phyloP scores from a whole-genome alignment of 805 yeast species.

The Teunomyces gatunensis region DNA sequence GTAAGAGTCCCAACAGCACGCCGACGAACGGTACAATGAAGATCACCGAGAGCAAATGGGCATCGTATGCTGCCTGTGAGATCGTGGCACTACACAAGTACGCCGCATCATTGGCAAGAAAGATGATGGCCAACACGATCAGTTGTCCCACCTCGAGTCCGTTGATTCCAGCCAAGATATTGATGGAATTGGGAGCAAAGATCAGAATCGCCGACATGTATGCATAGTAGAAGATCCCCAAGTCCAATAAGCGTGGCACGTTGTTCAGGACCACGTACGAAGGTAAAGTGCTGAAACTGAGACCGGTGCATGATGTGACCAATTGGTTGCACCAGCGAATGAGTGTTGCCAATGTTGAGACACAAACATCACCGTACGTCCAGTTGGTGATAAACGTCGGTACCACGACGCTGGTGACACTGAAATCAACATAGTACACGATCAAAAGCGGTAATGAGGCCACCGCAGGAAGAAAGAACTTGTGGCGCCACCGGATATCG shows the following conservation, averaged over 20 bases:
- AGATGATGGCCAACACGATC: slow-evolving; percentile 66
- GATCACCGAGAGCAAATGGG: slow-evolving; percentile 79
- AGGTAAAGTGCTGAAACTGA: slow-evolving; percentile 36
- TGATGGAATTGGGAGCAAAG: slow-evolving; percentile 94
- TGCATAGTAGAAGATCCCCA: slow-evolving; percentile 75
- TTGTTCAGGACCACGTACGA: slow-evolving; percentile 35
- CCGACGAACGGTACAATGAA: slow-evolving; percentile 85
- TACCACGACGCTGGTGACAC: slow-evolving; percentile 81
- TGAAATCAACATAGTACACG: slow-evolving; percentile 91
- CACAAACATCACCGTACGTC: slow-evolving; percentile 23
- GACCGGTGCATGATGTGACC: slow-evolving; percentile 34
- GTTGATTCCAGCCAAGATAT: slow-evolving; percentile 92
- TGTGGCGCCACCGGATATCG: slow-evolving; percentile 96
- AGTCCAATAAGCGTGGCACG: slow-evolving; percentile 56
- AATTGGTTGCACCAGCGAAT: slow-evolving; percentile 29
- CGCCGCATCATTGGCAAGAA: slow-evolving; percentile 73
- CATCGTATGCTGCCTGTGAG: slow-evolving; percentile 57
- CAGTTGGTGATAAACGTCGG: slow-evolving; percentile 61
- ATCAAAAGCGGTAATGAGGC: slow-evolving; percentile 89
- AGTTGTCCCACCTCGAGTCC: slow-evolving; percentile 97
- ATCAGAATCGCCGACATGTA: slow-evolving; percentile 93
- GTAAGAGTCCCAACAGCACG: slow-evolving; percentile 71
- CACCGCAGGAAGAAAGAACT: slow-evolving; percentile 91
- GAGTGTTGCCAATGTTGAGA: slow-evolving; percentile 19
- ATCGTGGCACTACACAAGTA: slow-evolving; percentile 51